Evolutionary conservation across 371 early-diverging fungal species (phyloP).

Genomic region (Lichtheimia corymbifera): DNA sequence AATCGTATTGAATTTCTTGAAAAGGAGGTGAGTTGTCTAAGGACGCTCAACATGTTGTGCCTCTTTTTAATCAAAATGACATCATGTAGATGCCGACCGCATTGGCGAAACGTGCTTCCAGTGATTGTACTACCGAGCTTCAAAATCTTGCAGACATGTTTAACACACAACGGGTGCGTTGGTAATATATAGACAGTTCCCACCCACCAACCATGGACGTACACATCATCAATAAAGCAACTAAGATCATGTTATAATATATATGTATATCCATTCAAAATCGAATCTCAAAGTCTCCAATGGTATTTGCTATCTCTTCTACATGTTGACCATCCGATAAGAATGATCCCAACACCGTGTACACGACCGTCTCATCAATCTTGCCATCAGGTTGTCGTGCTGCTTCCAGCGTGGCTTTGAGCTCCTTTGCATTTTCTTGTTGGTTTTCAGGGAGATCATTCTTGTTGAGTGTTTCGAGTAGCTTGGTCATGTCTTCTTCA

Average conservation of each 20-base stretch:
- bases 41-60: neutral
- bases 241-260: too few species aligned
- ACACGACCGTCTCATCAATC: slow-evolving; percentile 14
- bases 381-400: slow-evolving; percentile 10
- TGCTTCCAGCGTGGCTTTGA: slow-evolving; percentile 10
- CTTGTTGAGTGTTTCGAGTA: slow-evolving; percentile 15
- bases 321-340: slow-evolving; percentile 19
- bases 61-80: neutral
- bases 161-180: slow-evolving; percentile 30
- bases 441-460: slow-evolving; percentile 6
- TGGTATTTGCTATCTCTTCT: slow-evolving; percentile 16
- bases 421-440: slow-evolving; percentile 11
- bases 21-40: slow-evolving; percentile 36
- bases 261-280: slow-evolving; percentile 3
- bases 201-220: too few species aligned
- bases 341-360: slow-evolving; percentile 8
- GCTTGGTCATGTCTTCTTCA: slow-evolving; percentile 16
- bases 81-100: slow-evolving; percentile 35
- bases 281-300: slow-evolving; percentile 23
- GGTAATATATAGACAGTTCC: slow-evolving; percentile 18
- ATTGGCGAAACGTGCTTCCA: slow-evolving; percentile 28
- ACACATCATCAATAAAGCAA: too few species aligned
- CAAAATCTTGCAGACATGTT: slow-evolving; percentile 33
- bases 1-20: slow-evolving; percentile 71
- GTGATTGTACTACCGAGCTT: slow-evolving; percentile 44